phyloP scores from a whole-genome alignment of 2,329 filamentous ascomycete genomes.

The Eutypa lata region DNA sequence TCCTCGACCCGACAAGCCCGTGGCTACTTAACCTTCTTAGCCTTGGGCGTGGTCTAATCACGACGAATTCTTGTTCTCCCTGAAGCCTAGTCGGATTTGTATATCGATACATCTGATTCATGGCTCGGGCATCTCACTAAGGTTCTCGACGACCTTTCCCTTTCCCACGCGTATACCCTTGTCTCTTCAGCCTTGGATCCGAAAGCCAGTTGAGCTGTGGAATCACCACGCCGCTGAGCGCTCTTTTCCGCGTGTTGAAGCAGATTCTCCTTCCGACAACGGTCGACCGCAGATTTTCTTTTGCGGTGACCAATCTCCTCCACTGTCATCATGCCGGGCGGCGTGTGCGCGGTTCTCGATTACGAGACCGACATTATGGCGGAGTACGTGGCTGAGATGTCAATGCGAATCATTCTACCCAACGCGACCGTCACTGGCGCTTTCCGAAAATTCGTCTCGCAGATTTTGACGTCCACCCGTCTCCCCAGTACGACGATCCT shows the following conservation, averaged over 20 bases:
- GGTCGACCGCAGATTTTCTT: conserved; percentile 21
- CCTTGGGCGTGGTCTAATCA: neutral
- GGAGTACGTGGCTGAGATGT: conserved; percentile 90
- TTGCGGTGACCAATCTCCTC: conserved; percentile 20
- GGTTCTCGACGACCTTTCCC: conserved; percentile 24
- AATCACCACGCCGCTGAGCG: conserved; percentile 23
- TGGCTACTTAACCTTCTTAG: neutral
- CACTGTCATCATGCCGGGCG: conserved; percentile 63
- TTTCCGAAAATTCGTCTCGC: conserved; percentile 88
- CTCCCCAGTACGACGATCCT: conserved; percentile 89
- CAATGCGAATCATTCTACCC: conserved; percentile 57
- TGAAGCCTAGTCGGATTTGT: neutral
- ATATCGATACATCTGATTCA: conserved; percentile 19
- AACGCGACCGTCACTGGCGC: conserved; percentile 58
- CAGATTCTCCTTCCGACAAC: conserved; percentile 30
- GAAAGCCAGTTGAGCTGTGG: conserved; percentile 25
- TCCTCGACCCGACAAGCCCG: too few relatives aligned
- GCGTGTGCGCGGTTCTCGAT: conserved; percentile 90
- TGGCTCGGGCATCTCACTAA: conserved; percentile 37
- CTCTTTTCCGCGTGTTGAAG: conserved; percentile 36
- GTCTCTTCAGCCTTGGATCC: conserved; percentile 37
- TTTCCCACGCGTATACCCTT: conserved; percentile 14
- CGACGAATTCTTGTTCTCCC: neutral
- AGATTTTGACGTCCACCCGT: conserved; percentile 85
- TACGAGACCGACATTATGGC: conserved; percentile 97